These are phyloP conservation scores for Perilla frutescens DNA, from an alignment of 257 asterid species.

Conservation along the genomic window DNA sequence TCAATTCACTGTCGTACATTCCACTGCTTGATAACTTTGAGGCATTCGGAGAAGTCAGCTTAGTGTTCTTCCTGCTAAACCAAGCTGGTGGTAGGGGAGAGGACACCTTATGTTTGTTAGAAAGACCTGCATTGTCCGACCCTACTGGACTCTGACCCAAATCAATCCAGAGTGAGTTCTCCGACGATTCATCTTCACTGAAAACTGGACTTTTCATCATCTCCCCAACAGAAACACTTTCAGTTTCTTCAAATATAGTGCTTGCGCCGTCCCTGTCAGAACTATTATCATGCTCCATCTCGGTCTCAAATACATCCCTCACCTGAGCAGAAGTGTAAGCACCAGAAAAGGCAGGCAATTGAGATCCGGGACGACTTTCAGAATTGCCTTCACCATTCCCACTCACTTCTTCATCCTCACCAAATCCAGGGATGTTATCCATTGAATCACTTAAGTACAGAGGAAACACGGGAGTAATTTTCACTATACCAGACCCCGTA, in stretches of 20 bases:
- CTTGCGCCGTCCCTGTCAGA: conserved; percentile 89
- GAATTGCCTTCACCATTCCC: conserved; percentile 57
- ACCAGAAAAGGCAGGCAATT: conserved; percentile 94
- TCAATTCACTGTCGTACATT: conserved; percentile 50
- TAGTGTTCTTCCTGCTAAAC: conserved; percentile 71
- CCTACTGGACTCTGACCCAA: conserved; percentile 85
- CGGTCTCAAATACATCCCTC: conserved; percentile 81
- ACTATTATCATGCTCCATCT: conserved; percentile 79
- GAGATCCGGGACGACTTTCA: conserved; percentile 61
- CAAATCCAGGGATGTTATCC: conserved; percentile 77
- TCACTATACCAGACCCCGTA: conserved; percentile 87
- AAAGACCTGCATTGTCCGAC: conserved; percentile 59
- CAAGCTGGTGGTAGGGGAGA: conserved; percentile 84
- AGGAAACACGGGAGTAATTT: conserved; percentile 82
- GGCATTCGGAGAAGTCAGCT: conserved; percentile 58
- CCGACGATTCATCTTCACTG: conserved; percentile 90
- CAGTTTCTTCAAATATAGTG: conserved; percentile 86
- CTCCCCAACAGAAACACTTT: conserved; percentile 83
- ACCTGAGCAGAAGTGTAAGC: conserved; percentile 96
- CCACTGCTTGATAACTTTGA: neutral
- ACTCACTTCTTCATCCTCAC: conserved; percentile 62
- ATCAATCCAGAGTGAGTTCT: conserved; percentile 90
- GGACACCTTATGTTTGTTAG: conserved; percentile 54
- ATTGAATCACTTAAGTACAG: conserved; percentile 79
- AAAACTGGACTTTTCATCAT: conserved; percentile 87